These are phyloP conservation scores for Agastache rugosa DNA, from an alignment of 257 asterid genomes.

Conservation along the genomic window DNA sequence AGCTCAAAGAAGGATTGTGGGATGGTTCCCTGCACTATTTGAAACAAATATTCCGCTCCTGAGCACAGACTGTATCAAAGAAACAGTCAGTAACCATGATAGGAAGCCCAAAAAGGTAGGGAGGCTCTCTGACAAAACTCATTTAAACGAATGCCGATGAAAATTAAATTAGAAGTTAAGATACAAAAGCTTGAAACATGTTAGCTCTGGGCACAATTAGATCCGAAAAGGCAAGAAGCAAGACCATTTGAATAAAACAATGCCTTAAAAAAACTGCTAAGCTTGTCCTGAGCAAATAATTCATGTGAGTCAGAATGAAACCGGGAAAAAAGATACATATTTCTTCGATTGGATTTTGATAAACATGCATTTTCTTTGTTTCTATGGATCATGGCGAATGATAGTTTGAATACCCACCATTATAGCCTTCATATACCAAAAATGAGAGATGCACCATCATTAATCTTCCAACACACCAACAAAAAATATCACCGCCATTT, in stretches of 20 bases:
- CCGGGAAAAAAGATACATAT: slow-evolving; percentile 1
- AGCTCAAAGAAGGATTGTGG: slow-evolving; percentile 62
- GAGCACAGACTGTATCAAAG: slow-evolving; percentile 73
- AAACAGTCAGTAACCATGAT: slow-evolving; percentile 41
- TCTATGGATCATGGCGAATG: neutral
- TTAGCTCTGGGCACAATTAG: neutral
- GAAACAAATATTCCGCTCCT: slow-evolving; percentile 89
- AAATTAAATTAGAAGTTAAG: slow-evolving; percentile 6
- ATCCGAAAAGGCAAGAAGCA: neutral
- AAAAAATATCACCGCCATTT: slow-evolving; percentile 18
- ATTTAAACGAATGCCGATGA: neutral
- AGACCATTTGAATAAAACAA: slow-evolving; percentile 1
- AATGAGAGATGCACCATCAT: slow-evolving; percentile 29
- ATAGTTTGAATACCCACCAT: slow-evolving; percentile 20
- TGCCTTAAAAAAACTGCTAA: neutral
- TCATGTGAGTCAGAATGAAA: neutral
- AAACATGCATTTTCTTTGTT: slow-evolving; percentile 6
- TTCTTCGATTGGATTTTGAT: neutral
- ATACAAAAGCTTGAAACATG: slow-evolving; percentile 8
- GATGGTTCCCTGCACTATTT: slow-evolving; percentile 76
- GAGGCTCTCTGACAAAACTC: slow-evolving; percentile 29
- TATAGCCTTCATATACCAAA: slow-evolving; percentile 10
- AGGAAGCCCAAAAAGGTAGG: slow-evolving; percentile 33
- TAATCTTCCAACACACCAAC: slow-evolving; percentile 17
- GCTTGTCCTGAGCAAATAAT: slow-evolving; percentile 14